These are phyloP conservation scores for Choanephora cucurbitarum DNA, from an alignment of 371 early-diverging fungal species.

Conservation along the genomic window DNA sequence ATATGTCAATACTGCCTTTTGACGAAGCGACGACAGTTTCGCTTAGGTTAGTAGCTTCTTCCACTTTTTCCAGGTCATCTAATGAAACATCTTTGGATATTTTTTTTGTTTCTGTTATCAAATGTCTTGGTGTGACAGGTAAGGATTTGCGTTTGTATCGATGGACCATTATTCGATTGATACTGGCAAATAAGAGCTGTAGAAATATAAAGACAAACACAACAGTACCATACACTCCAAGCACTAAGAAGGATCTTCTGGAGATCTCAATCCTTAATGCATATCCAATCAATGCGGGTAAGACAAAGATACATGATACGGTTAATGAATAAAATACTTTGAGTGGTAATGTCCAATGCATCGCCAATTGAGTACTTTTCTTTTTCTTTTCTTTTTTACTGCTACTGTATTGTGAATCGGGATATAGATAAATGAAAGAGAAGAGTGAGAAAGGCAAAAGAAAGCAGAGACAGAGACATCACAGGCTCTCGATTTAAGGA, in stretches of 20 bases:
- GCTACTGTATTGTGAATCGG: too few relatives aligned
- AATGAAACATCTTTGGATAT: conserved; percentile 3
- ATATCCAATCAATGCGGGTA: conserved; percentile 51
- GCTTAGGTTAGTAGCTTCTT: not conserved
- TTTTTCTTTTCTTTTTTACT: too few relatives aligned
- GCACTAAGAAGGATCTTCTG: conserved; percentile 31
- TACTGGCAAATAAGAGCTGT: conserved; percentile 44
- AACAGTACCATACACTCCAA: conserved; percentile 48
- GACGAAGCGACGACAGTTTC: conserved; percentile 7
- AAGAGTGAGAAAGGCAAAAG: too few relatives aligned
- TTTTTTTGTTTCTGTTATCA: not conserved
- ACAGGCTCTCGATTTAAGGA: too few relatives aligned
- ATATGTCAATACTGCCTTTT: not conserved
- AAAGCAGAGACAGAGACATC: too few relatives aligned
- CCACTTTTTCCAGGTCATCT: conserved; percentile 3
- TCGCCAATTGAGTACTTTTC: conserved; percentile 1
- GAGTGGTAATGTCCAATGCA: conserved; percentile 40
- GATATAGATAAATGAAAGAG: too few relatives aligned
- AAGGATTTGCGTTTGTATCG: conserved; percentile 19
- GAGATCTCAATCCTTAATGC: conserved; percentile 36
- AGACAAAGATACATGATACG: conserved; percentile 44
- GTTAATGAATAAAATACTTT: conserved; percentile 44
- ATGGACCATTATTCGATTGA: conserved; percentile 35
- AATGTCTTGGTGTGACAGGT: not conserved
- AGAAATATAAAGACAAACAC: conserved; percentile 43